These are phyloP conservation scores for Aureobasidium zeae DNA, from an alignment of 2,329 filamentous ascomycete species.

Conservation along the genomic window DNA sequence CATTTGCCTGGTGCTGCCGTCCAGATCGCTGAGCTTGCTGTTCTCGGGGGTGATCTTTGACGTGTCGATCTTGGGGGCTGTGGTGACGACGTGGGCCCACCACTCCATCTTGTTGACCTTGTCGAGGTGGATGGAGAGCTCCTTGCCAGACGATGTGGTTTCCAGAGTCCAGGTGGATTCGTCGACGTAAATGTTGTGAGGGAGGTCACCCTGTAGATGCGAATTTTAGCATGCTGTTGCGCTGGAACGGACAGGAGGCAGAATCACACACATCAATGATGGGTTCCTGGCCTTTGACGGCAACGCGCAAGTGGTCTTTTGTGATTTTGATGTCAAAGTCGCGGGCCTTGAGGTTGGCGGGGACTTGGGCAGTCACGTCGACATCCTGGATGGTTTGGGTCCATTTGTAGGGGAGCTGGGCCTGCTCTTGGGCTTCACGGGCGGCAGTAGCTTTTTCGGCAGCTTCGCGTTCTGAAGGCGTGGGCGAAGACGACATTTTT, in stretches of 20 bases:
- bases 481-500: constrained; percentile 34
- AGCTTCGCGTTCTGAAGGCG: constrained; percentile 45
- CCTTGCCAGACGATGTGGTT: constrained; percentile 56
- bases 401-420: constrained; percentile 92
- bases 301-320: constrained; percentile 67
- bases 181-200: constrained; percentile 68
- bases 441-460: constrained; percentile 52
- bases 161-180: constrained; percentile 93
- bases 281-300: constrained; percentile 78
- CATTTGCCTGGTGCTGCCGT: constrained; percentile 91
- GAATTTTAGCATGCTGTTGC: background rate
- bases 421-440: constrained; percentile 79
- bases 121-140: constrained; percentile 82
- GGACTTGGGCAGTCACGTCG: constrained; percentile 67
- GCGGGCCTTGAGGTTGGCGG: constrained; percentile 71
- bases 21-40: constrained; percentile 81
- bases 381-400: constrained; percentile 84
- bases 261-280: constrained; percentile 66
- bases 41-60: constrained; percentile 91
- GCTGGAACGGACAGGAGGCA: background rate
- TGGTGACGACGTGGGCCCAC: constrained; percentile 88
- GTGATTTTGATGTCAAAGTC: constrained; percentile 79
- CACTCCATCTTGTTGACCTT: constrained; percentile 97
- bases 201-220: constrained; percentile 64
- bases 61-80: constrained; percentile 85